A percentile compares a stretch with the other conserved stretches of the same genome.
phyloP scores from a whole-genome alignment of 805 yeast genomes.

The Cyberlindnera misumaiensis region DNA sequence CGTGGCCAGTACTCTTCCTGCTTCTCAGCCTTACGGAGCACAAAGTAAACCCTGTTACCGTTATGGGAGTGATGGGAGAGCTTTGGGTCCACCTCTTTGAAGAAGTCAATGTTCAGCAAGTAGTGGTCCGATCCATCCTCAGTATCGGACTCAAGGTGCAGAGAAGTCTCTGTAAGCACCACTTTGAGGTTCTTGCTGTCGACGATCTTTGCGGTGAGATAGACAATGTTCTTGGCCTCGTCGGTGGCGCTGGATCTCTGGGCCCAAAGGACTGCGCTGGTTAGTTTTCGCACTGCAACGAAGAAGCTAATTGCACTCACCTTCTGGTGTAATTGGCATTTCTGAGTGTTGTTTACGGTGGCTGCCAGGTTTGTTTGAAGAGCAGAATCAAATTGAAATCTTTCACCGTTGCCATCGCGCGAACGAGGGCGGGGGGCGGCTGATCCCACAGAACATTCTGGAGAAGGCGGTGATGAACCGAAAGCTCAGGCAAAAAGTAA shows the following conservation, averaged over 20 bases:
- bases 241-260: constrained; percentile 84
- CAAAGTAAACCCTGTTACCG: constrained; percentile 49
- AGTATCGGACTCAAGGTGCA: constrained; percentile 49
- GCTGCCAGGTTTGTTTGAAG: too few relatives aligned
- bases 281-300: neutral
- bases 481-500: too few relatives aligned
- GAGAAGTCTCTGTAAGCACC: constrained; percentile 46
- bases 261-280: constrained; percentile 73
- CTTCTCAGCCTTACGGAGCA: constrained; percentile 61
- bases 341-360: too few relatives aligned
- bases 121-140: constrained; percentile 42
- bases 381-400: neutral
- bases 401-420: neutral
- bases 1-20: constrained; percentile 92
- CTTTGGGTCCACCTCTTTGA: constrained; percentile 62
- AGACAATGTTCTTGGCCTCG: constrained; percentile 65
- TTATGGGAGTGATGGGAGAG: constrained; percentile 52
- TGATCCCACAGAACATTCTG: constrained; percentile 1
- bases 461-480: neutral
- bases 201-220: constrained; percentile 63
- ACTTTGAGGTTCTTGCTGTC: constrained; percentile 62
- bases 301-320: constrained; percentile 5
- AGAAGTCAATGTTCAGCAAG: constrained; percentile 67
- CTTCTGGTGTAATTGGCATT: constrained; percentile 19
- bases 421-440: too few relatives aligned